Evolutionary conservation across 768 basidiomycete genomes (phyloP).

Genomic region (Xerocomus brunneocitrinus): DNA sequence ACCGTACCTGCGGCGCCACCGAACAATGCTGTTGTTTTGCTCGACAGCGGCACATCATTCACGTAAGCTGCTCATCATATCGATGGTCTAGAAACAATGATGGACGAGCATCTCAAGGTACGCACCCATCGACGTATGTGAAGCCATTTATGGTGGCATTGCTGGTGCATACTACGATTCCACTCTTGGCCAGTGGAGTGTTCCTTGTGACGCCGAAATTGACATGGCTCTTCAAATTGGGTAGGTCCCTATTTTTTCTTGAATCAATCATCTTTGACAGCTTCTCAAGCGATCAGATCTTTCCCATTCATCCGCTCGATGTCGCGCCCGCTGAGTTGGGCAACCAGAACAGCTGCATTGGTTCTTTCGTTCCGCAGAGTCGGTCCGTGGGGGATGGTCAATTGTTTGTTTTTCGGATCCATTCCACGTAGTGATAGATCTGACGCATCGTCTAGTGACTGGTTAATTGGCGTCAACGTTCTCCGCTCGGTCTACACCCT

Average conservation of each 20-base stretch:
- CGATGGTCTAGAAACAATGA: constrained; percentile 1
- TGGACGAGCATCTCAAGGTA: constrained; percentile 44
- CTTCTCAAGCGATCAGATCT: constrained; percentile 58
- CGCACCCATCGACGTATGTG: constrained; percentile 56
- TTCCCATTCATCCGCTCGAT: constrained; percentile 78
- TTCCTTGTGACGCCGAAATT: constrained; percentile 73
- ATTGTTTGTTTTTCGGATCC: constrained; percentile 47
- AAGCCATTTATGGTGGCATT: constrained; percentile 65
- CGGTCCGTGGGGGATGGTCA: constrained; percentile 56
- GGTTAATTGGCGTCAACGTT: constrained; percentile 79
- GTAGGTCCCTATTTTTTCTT: constrained; percentile 38
- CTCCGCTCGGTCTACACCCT: constrained; percentile 78
- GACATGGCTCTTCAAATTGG: constrained; percentile 76
- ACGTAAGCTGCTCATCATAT: constrained; percentile 44
- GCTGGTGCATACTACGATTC: constrained; percentile 58
- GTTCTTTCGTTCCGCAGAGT: constrained; percentile 67
- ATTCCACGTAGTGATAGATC: not conserved
- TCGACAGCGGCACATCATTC: constrained; percentile 82
- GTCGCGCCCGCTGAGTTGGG: constrained; percentile 47
- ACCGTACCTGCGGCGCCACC: constrained; percentile 53
- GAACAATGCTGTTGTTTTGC: constrained; percentile 67
- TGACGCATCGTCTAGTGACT: constrained; percentile 49
- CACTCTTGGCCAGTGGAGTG: constrained; percentile 54
- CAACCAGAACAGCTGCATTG: constrained; percentile 54
- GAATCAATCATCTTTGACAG: constrained; percentile 10